Conservation (phyloP, 2,329 filamentous ascomycete genomes). For the Incumbomyces lentus region DNA sequence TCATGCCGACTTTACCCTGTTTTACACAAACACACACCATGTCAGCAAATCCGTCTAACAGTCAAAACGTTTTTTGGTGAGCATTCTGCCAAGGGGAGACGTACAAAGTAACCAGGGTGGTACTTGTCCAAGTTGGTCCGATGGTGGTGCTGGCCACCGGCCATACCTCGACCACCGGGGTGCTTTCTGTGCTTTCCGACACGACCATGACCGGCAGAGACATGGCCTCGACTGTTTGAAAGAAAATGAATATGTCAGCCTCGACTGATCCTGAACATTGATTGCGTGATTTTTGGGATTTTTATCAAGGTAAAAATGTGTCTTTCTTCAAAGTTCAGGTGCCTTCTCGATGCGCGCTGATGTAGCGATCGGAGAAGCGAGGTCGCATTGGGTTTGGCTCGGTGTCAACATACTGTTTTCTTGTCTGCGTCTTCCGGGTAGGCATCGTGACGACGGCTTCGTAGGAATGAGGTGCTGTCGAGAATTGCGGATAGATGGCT, state of each 20-base stretch:
- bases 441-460: conserved; percentile 37
- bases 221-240: conserved; percentile 73
- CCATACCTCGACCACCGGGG: conserved; percentile 70
- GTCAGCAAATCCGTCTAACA: conserved; percentile 6
- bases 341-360: conserved; percentile 6
- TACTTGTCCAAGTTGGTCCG: conserved; percentile 86
- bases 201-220: conserved; percentile 96
- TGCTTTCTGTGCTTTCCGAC: conserved; percentile 98
- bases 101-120: conserved; percentile 97
- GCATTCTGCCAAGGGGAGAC: not conserved
- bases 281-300: not conserved
- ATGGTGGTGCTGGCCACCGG: conserved; percentile 99
- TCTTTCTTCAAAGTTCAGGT: conserved; percentile 1
- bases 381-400: not conserved
- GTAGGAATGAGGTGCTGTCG: not conserved
- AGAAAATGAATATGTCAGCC: conserved; percentile 22
- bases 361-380: not conserved
- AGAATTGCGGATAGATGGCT: not conserved
- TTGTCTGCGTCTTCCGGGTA: conserved; percentile 42
- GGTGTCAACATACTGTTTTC: conserved; percentile 35
- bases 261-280: conserved; percentile 7
- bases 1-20: conserved; percentile 83
- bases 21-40: not conserved
- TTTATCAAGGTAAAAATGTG: not conserved
- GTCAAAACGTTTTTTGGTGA: not conserved